These are phyloP conservation scores for Sinapis alba DNA, from an alignment of 441 rosid species.

Conservation along the genomic window DNA sequence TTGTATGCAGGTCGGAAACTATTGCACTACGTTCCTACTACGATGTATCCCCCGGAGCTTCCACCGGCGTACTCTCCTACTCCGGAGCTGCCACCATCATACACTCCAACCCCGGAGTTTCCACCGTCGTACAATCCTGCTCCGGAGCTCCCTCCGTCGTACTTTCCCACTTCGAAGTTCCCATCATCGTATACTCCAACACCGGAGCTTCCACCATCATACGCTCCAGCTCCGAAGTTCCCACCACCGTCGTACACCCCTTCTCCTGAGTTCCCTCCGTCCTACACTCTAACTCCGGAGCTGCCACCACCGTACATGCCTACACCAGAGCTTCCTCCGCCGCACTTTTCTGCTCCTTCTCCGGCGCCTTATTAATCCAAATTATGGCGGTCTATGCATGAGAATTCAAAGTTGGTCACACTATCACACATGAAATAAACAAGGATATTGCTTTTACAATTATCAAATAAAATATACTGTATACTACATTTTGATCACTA, in stretches of 20 bases:
- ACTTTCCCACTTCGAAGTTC: not conserved
- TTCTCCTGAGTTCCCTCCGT: not conserved
- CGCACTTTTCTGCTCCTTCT: not conserved
- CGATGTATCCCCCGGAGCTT: not conserved
- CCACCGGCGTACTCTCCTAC: not conserved
- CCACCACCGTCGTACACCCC: not conserved
- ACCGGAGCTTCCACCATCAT: not conserved
- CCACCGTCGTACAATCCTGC: constrained; percentile 2
- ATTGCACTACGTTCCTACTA: not conserved
- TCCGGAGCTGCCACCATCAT: not conserved
- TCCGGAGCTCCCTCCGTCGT: not conserved
- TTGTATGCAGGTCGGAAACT: not conserved
- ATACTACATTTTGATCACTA: not conserved
- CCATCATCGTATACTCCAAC: not conserved
- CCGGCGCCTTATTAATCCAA: not conserved
- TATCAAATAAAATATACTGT: not conserved
- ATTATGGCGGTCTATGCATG: not conserved
- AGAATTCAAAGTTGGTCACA: not conserved
- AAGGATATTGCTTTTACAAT: not conserved
- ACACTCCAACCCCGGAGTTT: not conserved
- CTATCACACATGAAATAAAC: not conserved
- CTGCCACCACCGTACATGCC: not conserved
- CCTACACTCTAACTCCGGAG: not conserved
- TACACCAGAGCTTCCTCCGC: not conserved
- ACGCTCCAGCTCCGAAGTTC: not conserved